Conservation (phyloP, 495 filamentous ascomycete species). For the Lasiosphaeriaceae sp. region DNA sequence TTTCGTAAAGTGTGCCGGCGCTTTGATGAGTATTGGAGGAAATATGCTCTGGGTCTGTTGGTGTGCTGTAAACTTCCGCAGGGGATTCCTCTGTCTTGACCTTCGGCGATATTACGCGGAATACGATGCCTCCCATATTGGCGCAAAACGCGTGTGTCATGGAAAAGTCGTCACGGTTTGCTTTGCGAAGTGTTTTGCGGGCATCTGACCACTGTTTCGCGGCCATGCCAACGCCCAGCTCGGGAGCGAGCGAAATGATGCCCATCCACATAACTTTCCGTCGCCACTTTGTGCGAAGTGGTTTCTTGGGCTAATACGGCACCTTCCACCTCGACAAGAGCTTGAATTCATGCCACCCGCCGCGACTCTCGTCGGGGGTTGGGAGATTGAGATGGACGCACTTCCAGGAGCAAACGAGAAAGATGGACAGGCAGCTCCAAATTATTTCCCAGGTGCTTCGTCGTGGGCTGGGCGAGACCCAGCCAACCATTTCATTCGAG, state of each 20-base stretch:
- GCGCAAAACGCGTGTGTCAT: conserved; percentile 17
- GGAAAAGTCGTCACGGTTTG: not conserved
- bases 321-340: not conserved
- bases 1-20: too few relatives aligned
- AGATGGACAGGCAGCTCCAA: conserved; percentile 9
- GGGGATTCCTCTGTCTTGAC: not conserved
- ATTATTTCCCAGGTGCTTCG: conserved; percentile 3
- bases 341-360: conserved; percentile 3
- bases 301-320: not conserved
- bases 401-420: conserved; percentile 9
- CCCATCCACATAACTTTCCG: conserved; percentile 10
- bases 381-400: conserved; percentile 10
- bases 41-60: too few relatives aligned
- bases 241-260: conserved; percentile 11
- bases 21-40: too few relatives aligned
- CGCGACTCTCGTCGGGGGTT: conserved; percentile 1
- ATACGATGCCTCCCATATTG: conserved; percentile 12
- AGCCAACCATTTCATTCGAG: conserved; percentile 1
- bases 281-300: not conserved
- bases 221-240: conserved; percentile 9
- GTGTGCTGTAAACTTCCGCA: too few relatives aligned
- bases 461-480: conserved; percentile 1
- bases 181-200: not conserved
- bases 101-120: not conserved
- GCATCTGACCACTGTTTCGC: conserved; percentile 6